Conservation (phyloP, 2,329 filamentous ascomycete genomes). For the Metarhizium album region DNA sequence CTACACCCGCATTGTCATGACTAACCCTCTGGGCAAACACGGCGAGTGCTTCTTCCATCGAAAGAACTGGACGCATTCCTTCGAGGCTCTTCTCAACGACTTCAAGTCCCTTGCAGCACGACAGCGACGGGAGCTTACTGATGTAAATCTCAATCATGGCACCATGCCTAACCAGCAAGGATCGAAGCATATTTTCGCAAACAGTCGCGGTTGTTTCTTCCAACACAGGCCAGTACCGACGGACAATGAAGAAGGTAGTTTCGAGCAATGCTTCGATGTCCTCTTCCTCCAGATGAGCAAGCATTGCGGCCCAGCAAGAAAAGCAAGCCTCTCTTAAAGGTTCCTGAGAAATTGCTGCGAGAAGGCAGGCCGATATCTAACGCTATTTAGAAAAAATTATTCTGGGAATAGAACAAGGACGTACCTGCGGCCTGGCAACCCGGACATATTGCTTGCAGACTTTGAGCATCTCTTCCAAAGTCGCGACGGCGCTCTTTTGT, state of each 20-base stretch:
- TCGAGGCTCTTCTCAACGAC: constrained; percentile 57
- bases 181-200: constrained; percentile 52
- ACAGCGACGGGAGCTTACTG: constrained; percentile 67
- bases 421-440: constrained; percentile 73
- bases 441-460: constrained; percentile 63
- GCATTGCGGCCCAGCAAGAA: constrained; percentile 71
- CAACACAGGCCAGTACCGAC: constrained; percentile 66
- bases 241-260: constrained; percentile 80
- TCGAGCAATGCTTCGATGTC: constrained; percentile 74
- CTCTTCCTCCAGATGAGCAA: constrained; percentile 62
- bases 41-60: constrained; percentile 5
- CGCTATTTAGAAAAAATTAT: constrained; percentile 1
- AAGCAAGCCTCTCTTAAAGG: constrained; percentile 72
- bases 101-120: constrained; percentile 56
- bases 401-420: neutral
- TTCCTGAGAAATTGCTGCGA: constrained; percentile 67
- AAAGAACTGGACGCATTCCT: constrained; percentile 42
- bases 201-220: constrained; percentile 46
- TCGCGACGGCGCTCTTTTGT: constrained; percentile 66
- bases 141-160: constrained; percentile 54
- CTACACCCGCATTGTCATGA: constrained; percentile 79
- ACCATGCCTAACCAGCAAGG: constrained; percentile 53
- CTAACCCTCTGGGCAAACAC: constrained; percentile 59
- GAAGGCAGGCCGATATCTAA: constrained; percentile 82
- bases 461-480: constrained; percentile 78